Conservation (phyloP, 257 asterid genomes). For the Echites panduratus region DNA sequence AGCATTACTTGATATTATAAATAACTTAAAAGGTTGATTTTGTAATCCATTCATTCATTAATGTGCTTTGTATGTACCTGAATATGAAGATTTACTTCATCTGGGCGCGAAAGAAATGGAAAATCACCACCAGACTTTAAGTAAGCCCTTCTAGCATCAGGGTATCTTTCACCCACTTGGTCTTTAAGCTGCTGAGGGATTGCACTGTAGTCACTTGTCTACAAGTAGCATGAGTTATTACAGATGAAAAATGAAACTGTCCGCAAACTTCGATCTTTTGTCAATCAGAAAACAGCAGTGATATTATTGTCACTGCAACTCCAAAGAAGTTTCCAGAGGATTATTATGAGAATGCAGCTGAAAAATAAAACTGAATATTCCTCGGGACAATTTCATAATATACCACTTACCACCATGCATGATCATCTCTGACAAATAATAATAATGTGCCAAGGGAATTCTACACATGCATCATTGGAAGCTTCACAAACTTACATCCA, state of each 20-base stretch:
- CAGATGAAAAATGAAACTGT: slow-evolving; percentile 8
- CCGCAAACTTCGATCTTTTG: background rate
- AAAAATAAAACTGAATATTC: background rate
- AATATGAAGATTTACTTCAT: slow-evolving; percentile 96
- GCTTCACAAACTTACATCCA: slow-evolving; percentile 57
- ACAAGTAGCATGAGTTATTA: slow-evolving; percentile 24
- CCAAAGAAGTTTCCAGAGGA: background rate
- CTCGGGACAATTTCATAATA: background rate
- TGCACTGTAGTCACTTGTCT: slow-evolving; percentile 92
- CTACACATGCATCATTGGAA: slow-evolving; percentile 4
- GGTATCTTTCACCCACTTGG: slow-evolving; percentile 78
- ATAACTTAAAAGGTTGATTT: background rate
- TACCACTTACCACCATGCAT: background rate
- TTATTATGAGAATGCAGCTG: background rate
- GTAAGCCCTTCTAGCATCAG: slow-evolving; percentile 86
- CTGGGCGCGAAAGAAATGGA: slow-evolving; percentile 93
- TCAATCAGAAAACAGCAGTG: background rate
- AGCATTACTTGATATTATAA: background rate
- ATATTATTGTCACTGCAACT: background rate
- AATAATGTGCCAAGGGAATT: background rate
- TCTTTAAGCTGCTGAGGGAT: slow-evolving; percentile 84
- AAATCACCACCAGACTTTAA: slow-evolving; percentile 91
- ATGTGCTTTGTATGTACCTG: slow-evolving; percentile 48
- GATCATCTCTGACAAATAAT: background rate
- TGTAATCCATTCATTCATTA: background rate